Conservation (phyloP, 495 filamentous ascomycete genomes). For the Podospora fimiseda region DNA sequence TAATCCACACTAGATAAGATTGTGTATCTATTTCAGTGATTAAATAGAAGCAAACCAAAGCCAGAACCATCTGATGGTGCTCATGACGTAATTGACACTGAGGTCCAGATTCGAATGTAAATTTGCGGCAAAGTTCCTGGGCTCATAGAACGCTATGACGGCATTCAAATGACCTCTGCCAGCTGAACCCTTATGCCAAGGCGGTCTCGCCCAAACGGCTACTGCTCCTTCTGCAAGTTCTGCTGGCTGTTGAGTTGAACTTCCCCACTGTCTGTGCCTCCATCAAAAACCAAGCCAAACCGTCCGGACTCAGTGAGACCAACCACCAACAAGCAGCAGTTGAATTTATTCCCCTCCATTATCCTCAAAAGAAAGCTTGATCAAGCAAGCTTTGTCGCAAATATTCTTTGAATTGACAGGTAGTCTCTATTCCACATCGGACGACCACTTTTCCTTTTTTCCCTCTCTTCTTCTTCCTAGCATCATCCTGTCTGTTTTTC, state of each 20-base stretch:
- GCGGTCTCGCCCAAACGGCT: not conserved
- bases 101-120: too few species aligned
- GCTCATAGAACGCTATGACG: too few species aligned
- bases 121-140: too few species aligned
- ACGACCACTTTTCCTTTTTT: not conserved
- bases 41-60: too few species aligned
- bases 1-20: too few species aligned
- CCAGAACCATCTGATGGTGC: too few species aligned
- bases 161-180: conserved; percentile 8
- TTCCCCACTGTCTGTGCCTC: conserved; percentile 6
- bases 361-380: not conserved
- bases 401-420: not conserved
- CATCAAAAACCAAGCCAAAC: too few species aligned
- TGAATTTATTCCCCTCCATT: not conserved
- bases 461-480: not conserved
- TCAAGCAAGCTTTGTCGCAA: not conserved
- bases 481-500: not conserved
- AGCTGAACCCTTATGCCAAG: not conserved
- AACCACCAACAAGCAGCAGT: conserved; percentile 2
- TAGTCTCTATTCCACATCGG: not conserved
- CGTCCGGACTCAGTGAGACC: too few species aligned
- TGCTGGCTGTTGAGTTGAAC: not conserved
- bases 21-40: too few species aligned
- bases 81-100: too few species aligned
- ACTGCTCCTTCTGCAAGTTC: not conserved